These are phyloP conservation scores for Piloderma croceum DNA, from an alignment of 768 basidiomycete genomes.

Conservation along the genomic window DNA sequence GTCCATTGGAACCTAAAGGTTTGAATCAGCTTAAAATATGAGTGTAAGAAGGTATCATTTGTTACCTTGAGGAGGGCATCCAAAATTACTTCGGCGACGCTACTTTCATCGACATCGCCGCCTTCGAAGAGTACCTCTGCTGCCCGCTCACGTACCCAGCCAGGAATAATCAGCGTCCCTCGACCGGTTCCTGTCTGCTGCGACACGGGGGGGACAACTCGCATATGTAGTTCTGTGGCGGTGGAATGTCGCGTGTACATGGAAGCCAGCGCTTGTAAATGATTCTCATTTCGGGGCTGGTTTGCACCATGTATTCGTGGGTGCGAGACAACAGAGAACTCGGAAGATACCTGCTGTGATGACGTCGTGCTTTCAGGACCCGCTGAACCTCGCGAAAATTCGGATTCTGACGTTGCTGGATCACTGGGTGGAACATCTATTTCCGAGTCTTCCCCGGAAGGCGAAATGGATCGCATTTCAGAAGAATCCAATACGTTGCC, in stretches of 20 bases:
- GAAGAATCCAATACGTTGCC: conserved; percentile 48
- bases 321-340: conserved; percentile 51
- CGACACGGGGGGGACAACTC: conserved; percentile 57
- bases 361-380: conserved; percentile 43
- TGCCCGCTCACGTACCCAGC: conserved; percentile 91
- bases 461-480: conserved; percentile 24
- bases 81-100: conserved; percentile 76
- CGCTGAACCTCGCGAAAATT: conserved; percentile 50
- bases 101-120: conserved; percentile 83
- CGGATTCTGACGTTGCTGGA: conserved; percentile 60
- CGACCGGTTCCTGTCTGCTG: conserved; percentile 68
- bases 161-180: conserved; percentile 81
- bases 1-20: conserved; percentile 75
- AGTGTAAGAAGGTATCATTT: not conserved
- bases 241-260: conserved; percentile 75
- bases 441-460: conserved; percentile 29
- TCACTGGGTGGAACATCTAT: conserved; percentile 49
- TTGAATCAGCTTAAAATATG: not conserved
- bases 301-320: conserved; percentile 28
- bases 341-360: conserved; percentile 50
- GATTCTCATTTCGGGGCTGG: conserved; percentile 37
- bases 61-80: conserved; percentile 73
- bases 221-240: conserved; percentile 67
- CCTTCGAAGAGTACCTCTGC: conserved; percentile 89
- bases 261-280: conserved; percentile 59